Evolutionary conservation across 495 filamentous ascomycete genomes (phyloP), one percentile per base, ranked within the genome.

Genomic region (Lepidopterella palustris): DNA sequence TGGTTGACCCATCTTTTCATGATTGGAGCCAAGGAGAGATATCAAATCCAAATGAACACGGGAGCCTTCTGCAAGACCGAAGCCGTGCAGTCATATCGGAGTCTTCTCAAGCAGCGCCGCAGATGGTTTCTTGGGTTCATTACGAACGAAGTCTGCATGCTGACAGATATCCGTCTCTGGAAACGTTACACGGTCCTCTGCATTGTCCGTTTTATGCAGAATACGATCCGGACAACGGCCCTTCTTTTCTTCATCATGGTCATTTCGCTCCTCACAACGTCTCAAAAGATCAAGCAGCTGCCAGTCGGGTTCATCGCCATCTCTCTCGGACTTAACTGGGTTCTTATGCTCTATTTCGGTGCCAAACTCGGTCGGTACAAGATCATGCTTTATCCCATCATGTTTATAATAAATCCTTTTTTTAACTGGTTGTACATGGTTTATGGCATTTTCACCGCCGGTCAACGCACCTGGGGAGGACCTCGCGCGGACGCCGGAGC

Each of bases 401-500:
- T 98, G 92, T 98, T 97, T 69, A 72, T 96, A 53, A 69, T 97
- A 58, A 97, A 96, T 68, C 93, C 93, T 0, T 95, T 97, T 70
- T 92, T 97, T 80, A 97, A 98, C 73, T 98, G 93, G 93, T 79
- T 90, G 35, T 98, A 97, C 76, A 96, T 96, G 87, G 87, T 96
- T 28, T 86, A 87, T 62, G 83, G 84, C 21, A 85, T 86, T 53
- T 96, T 95, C 71, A 98, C 93, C 4, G 92, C 93, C 21, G 91
- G 92, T 21, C 90, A 97, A 70, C 81, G 93, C 32, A 98, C 93
- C 4, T 98, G 93, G 93, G 93, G 93, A 63, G 93, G 93, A 4
- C 93, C 93, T 21, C 82, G 93, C 62, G 91, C 91, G 0, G 93
- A 98, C 73, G 92, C 93, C 27, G 90, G 89, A 35, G 77, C 85